These are phyloP conservation scores for Amylocystis lapponica DNA, from an alignment of 768 basidiomycete genomes.

Conservation along the genomic window DNA sequence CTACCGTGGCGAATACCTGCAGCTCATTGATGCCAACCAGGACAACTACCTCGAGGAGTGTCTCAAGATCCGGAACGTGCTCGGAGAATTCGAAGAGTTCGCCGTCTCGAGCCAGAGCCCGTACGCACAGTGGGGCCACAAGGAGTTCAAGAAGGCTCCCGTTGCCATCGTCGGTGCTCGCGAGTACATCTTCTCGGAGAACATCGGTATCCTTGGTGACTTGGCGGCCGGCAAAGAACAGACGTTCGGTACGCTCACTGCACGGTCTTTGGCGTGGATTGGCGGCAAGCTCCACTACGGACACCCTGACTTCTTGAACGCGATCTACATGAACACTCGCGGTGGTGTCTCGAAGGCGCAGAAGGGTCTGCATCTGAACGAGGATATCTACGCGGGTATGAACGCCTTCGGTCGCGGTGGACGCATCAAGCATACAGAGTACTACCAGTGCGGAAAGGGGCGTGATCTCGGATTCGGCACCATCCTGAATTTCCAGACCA, in stretches of 20 bases:
- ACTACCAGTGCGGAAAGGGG: slow-evolving; percentile 98
- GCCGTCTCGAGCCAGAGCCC: slow-evolving; percentile 80
- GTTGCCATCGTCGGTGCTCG: slow-evolving; percentile 98
- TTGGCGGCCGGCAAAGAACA: slow-evolving; percentile 99
- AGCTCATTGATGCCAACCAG: slow-evolving; percentile 99
- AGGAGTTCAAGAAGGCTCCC: slow-evolving; percentile 83
- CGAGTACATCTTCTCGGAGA: slow-evolving; percentile 99
- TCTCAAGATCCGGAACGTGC: slow-evolving; percentile 97
- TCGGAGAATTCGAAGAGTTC: slow-evolving; percentile 97
- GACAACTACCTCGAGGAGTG: slow-evolving; percentile 99
- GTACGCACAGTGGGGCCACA: slow-evolving; percentile 84
- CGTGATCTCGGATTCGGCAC: slow-evolving; percentile 99
- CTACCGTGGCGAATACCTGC: slow-evolving; percentile 98
- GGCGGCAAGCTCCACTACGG: slow-evolving; percentile 99
- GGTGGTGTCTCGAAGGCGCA: slow-evolving; percentile 99
- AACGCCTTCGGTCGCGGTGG: slow-evolving; percentile 95
- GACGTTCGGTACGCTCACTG: slow-evolving; percentile 97
- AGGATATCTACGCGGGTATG: slow-evolving; percentile 99
- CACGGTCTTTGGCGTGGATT: slow-evolving; percentile 93
- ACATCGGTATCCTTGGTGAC: slow-evolving; percentile 98
- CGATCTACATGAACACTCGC: slow-evolving; percentile 95
- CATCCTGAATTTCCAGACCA: slow-evolving; percentile 99
- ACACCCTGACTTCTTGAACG: slow-evolving; percentile 99
- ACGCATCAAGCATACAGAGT: slow-evolving; percentile 98
- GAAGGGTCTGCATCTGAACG: slow-evolving; percentile 98